Conservation (phyloP, 345 rosid genomes). For the Eucalyptus virginea region DNA sequence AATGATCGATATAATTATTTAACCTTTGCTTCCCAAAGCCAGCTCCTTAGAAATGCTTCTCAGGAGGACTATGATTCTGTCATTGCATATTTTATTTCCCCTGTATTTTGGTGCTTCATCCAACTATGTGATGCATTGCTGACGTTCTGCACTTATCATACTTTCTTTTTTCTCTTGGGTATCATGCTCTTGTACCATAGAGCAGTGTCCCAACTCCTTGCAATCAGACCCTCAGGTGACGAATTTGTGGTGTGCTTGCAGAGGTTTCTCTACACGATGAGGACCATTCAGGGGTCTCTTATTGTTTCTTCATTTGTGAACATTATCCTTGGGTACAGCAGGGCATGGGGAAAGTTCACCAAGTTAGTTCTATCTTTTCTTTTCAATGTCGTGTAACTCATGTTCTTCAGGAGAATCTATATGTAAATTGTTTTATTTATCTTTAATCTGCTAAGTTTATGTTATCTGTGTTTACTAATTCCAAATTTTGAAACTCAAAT, state of each 20-base stretch:
- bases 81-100: neutral
- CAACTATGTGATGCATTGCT: neutral
- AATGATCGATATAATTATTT: neutral
- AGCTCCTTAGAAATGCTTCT: neutral
- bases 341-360: slow-evolving; percentile 64
- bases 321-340: slow-evolving; percentile 69
- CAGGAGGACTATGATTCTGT: neutral
- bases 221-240: neutral
- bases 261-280: slow-evolving; percentile 66
- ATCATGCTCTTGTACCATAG: neutral
- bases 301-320: slow-evolving; percentile 81
- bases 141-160: neutral
- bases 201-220: neutral
- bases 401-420: neutral
- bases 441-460: neutral
- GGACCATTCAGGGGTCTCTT: slow-evolving; percentile 89
- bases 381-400: neutral
- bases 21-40: neutral
- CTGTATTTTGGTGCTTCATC: neutral
- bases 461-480: neutral
- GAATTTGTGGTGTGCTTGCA: slow-evolving; percentile 15
- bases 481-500: neutral
- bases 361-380: slow-evolving; percentile 22
- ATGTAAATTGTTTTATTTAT: neutral
- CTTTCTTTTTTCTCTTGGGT: neutral